Base-by-base conservation (phyloP, 176 grass and related monocot species). In the Triticum monococcum region DNA sequence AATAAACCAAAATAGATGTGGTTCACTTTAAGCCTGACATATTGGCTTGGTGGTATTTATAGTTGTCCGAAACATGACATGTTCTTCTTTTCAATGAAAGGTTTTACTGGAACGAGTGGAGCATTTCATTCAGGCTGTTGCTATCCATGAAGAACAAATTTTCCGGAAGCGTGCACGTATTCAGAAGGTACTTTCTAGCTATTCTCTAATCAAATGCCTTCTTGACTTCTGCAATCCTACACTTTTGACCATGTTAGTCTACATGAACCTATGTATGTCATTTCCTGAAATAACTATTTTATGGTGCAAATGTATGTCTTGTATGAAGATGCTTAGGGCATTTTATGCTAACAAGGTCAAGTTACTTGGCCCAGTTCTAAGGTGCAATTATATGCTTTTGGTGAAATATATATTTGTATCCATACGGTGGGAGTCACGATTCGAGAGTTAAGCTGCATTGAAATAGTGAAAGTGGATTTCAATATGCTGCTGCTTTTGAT, bases 91-190 rank as follows among this genome's bases (percentile, higher is more conserved):
- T 85, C 11, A 46, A 73, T 43, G 37, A 75, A 86, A 91, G 96
- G 96, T 98, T 86, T 79, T 87, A 82, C 89, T 98, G 78, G 96
- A 98, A 77, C 79, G 91, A 56, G 96, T 98, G 84, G 96, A 96
- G 67, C 93, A 98, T 87, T 98, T 98, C 48, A 94, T 96, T 86
- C 96, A 94, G 69, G 88, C 92, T 63, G 92, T 91, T 96, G 88
- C 93, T 50, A 38, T 96, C 69, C 80, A 96, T 46, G 96, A 98
- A 94, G 96, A 96, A 52, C 90, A 95, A 90, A 98, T 98, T 94
- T 98, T 98, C 80, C 93, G 84, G 90, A 98, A 98, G 87, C 91
- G 93, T 61, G 45, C 90, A 86, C 88, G 96, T 77, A 96, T 98
- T 92, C 93, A 98, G 64, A 88, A 98, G 96, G 96, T 98, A 86